Base-by-base conservation (phyloP, 176 grass and related monocot species). In the Elaeis guineensis region DNA sequence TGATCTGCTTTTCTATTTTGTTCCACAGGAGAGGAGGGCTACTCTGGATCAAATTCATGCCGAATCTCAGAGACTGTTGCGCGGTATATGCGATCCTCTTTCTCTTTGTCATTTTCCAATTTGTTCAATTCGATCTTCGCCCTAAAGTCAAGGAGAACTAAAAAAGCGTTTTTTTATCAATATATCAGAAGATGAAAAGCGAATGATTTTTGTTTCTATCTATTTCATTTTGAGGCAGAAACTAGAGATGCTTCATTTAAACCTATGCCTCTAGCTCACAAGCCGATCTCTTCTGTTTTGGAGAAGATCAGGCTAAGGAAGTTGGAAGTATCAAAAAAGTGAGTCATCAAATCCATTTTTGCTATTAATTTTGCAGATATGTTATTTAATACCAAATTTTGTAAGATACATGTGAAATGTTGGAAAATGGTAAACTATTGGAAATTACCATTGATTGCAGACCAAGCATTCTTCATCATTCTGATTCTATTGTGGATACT, bases 271-370 rank as follows among this genome's bases (percentile, higher is more conserved):
- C 35, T 83, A 70, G 84, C 91, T 70, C 75, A 76, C 20, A 97
- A 91, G 64, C 87, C 92, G 35, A 97, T 97, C 50, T 91, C 87
- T 16, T 91, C 87, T 6, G 78, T 97, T 48, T 78, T 97, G 49
- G 92, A 91, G 81, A 97, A 97, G 81, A 97, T 97, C 30, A 78
- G 93, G 6, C 81, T 83, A 16, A 83, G 87, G 56, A 97, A 97
- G 64, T 19, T 83, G 56, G 83, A 92, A 72, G 70, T 89, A 61
- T 70, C 78, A 16, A 85, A 89, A 71, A 84, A 65, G 93, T 92
- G 25, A 76, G 84, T 57, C 66, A 39, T 16, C 1, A 62, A 15
- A 30, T 0, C 44, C 16, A 73, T 17, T 3, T 75, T 50, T 54
- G 16, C 24, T 64, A 9, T 51, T 64, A 68, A 62, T 22, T 18